These are phyloP conservation scores for Taxillus chinensis DNA, from an alignment of 164 flowering plant genomes.

Conservation along the genomic window DNA sequence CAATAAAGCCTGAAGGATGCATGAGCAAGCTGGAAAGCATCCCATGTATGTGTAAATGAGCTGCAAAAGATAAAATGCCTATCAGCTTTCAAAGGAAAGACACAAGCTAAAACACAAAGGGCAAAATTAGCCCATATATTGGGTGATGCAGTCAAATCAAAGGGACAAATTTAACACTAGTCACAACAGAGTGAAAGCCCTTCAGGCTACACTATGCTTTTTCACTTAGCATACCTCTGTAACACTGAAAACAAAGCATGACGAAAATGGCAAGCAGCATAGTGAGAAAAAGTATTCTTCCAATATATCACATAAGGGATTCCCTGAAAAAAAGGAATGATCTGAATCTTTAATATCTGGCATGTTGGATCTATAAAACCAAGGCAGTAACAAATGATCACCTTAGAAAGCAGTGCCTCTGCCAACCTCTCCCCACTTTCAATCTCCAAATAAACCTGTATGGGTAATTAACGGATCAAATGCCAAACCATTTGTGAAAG, in stretches of 20 bases:
- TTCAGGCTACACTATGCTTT: no score
- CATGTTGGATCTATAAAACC: no score
- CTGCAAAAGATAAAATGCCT: constrained; percentile 28
- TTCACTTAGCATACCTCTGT: constrained; percentile 48
- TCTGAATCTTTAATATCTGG: no score
- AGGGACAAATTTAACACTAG: no score
- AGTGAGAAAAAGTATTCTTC: constrained; percentile 45
- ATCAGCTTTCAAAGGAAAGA: no score
- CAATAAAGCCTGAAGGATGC: constrained; percentile 84
- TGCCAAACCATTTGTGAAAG: not conserved
- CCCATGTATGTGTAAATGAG: constrained; percentile 86
- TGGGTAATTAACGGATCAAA: not conserved
- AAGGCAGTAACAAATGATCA: constrained; percentile 9
- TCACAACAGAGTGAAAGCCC: no score
- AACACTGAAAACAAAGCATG: constrained; percentile 74
- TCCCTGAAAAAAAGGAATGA: constrained; percentile 47
- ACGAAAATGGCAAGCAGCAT: constrained; percentile 71
- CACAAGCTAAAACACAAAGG: no score
- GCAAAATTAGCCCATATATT: no score
- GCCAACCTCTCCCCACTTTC: constrained; percentile 77
- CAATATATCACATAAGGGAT: constrained; percentile 83
- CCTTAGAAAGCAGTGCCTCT: constrained; percentile 68
- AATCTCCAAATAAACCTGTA: constrained; percentile 72
- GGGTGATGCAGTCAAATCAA: no score
- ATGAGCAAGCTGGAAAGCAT: constrained; percentile 86